Conservation (phyloP, 495 filamentous ascomycete genomes). For the Aspergillus leporis region DNA sequence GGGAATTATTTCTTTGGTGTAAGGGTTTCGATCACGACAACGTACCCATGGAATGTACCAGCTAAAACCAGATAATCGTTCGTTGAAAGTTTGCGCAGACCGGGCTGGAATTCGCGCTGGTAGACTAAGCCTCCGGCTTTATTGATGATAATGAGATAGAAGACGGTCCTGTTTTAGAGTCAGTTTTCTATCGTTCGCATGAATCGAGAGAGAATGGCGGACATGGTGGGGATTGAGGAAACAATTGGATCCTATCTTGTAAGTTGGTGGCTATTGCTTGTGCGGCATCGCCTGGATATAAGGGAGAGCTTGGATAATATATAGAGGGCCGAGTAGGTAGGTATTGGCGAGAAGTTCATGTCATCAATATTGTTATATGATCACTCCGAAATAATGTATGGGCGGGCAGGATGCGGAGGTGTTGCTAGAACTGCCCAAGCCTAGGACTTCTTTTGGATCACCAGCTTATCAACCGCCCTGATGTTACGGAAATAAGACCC, state of each 20-base stretch:
- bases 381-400: conserved; percentile 3
- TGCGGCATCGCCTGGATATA: neutral
- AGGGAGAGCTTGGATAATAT: neutral
- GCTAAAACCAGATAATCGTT: conserved; percentile 98
- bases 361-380: neutral
- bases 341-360: neutral
- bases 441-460: no score
- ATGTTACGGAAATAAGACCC: neutral
- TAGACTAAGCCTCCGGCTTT: conserved; percentile 97
- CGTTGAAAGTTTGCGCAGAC: conserved; percentile 79
- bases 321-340: neutral
- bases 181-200: conserved; percentile 1
- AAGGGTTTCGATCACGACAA: neutral
- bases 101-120: conserved; percentile 84
- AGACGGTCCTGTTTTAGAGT: conserved; percentile 70
- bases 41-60: conserved; percentile 92
- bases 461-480: neutral
- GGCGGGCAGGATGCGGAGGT: conserved; percentile 2
- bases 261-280: neutral
- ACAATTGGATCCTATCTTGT: neutral
- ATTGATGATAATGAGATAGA: conserved; percentile 94
- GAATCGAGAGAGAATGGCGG: neutral
- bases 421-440: neutral
- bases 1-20: neutral
- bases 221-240: neutral